A percentile compares a stretch with the other conserved stretches of the same genome.
phyloP scores from a whole-genome alignment of 148 eudicot species.

The Vaccinium myrtillus region DNA sequence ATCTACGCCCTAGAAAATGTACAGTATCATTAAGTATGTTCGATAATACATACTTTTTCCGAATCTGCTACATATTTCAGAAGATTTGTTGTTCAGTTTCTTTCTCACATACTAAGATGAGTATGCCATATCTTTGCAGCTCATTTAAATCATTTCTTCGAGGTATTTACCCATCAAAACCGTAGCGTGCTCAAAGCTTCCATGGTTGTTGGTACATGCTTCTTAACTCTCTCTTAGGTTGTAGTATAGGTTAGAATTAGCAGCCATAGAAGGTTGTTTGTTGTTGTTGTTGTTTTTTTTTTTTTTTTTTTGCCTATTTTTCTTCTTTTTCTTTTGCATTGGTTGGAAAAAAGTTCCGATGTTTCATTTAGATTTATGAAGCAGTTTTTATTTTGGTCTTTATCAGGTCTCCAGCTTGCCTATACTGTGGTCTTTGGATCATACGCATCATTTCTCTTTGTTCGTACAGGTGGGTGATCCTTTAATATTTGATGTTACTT shows the following conservation, averaged over 20 bases:
- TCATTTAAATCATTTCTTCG: constrained; percentile 84
- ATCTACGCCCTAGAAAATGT: not conserved
- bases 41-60: not conserved
- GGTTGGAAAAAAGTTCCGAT: not conserved
- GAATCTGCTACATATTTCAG: not conserved
- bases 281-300: not conserved
- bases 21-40: not conserved
- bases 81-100: not conserved
- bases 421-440: constrained; percentile 88
- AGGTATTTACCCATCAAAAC: constrained; percentile 49
- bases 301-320: not conserved
- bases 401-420: constrained; percentile 87
- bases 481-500: not conserved
- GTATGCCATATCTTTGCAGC: constrained; percentile 42
- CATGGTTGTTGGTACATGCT: constrained; percentile 55
- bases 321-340: not conserved
- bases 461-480: constrained; percentile 63
- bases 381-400: constrained; percentile 12
- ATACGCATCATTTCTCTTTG: constrained; percentile 79
- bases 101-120: not conserved
- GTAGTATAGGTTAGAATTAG: not conserved
- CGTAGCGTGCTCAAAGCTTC: constrained; percentile 52
- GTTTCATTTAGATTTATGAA: constrained; percentile 5
- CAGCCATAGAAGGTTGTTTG: not conserved
- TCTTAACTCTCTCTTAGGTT: not conserved